A percentile compares a stretch with the other conserved stretches of the same genome.
Conservation (phyloP, 116 monocot species). For the Zostera marina region DNA sequence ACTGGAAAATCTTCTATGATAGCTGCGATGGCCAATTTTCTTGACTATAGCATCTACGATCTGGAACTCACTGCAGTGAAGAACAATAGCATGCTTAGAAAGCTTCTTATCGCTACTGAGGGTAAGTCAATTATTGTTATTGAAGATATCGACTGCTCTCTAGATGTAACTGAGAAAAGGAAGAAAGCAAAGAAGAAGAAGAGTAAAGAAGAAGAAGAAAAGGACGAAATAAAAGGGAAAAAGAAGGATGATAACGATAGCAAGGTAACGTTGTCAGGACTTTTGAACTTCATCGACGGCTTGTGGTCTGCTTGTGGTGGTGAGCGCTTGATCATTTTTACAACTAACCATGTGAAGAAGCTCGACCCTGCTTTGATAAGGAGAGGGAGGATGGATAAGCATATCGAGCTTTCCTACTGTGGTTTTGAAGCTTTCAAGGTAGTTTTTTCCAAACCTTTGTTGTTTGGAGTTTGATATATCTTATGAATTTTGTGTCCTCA, state of each 20-base stretch:
- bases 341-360: slow-evolving; percentile 35
- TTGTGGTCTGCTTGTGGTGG: slow-evolving; percentile 41
- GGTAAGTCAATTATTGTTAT: slow-evolving; percentile 45
- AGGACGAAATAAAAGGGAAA: neutral
- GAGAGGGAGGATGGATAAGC: slow-evolving; percentile 37
- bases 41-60: slow-evolving; percentile 61
- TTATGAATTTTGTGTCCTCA: no score
- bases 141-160: slow-evolving; percentile 87
- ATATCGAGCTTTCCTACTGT: slow-evolving; percentile 18
- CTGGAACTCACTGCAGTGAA: slow-evolving; percentile 22
- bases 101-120: slow-evolving; percentile 7
- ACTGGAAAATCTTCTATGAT: slow-evolving; percentile 63
- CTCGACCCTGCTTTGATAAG: slow-evolving; percentile 34
- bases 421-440: slow-evolving; percentile 1
- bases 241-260: slow-evolving; percentile 8
- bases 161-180: slow-evolving; percentile 33
- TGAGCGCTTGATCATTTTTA: slow-evolving; percentile 34
- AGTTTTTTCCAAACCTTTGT: neutral
- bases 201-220: slow-evolving; percentile 7
- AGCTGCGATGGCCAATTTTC: slow-evolving; percentile 55
- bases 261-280: slow-evolving; percentile 18
- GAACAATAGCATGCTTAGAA: slow-evolving; percentile 9
- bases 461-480: no score
- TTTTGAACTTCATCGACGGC: slow-evolving; percentile 39
- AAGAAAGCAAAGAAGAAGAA: slow-evolving; percentile 6